phyloP scores from a whole-genome alignment of 257 asterid genomes.

The Dorcoceras hygrometricum region DNA sequence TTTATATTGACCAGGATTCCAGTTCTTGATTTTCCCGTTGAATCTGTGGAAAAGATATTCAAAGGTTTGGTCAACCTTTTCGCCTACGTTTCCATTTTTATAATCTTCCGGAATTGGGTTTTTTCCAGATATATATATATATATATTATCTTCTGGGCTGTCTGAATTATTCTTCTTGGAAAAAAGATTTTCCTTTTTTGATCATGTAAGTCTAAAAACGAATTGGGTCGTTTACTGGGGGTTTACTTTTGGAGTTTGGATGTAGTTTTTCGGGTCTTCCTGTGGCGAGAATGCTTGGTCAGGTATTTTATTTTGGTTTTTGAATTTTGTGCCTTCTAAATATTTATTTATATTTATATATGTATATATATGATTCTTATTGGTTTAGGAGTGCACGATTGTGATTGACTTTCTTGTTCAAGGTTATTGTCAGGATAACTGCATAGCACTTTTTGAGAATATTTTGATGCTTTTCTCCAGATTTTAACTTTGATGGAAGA shows the following conservation, averaged over 20 bases:
- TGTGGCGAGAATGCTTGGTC: slow-evolving; percentile 37
- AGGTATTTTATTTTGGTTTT: slow-evolving; percentile 30
- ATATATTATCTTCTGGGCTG: slow-evolving; percentile 17
- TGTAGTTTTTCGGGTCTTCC: slow-evolving; percentile 20
- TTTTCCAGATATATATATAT: slow-evolving; percentile 15
- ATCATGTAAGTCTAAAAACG: slow-evolving; percentile 26
- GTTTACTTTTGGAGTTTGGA: slow-evolving; percentile 25
- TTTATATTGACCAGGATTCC: slow-evolving; percentile 29
- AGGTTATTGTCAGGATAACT: slow-evolving; percentile 7
- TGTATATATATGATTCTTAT: slow-evolving; percentile 21
- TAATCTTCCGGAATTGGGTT: slow-evolving; percentile 7
- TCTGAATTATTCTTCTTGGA: not conserved
- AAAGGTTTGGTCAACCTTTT: slow-evolving; percentile 33
- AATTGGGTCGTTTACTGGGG: slow-evolving; percentile 43
- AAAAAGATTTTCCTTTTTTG: not conserved
- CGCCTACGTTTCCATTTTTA: slow-evolving; percentile 20
- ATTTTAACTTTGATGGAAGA: not conserved
- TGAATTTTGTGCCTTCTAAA: slow-evolving; percentile 26
- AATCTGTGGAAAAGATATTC: slow-evolving; percentile 29
- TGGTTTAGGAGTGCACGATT: slow-evolving; percentile 22
- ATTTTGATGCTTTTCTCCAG: not conserved
- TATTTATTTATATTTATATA: not conserved
- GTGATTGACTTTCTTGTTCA: slow-evolving; percentile 22
- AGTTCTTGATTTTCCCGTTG: slow-evolving; percentile 28
- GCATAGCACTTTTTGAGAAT: not conserved